These are phyloP conservation scores for Chrysosporium keratinophilum DNA, from an alignment of 2,329 filamentous ascomycete species.

Conservation along the genomic window DNA sequence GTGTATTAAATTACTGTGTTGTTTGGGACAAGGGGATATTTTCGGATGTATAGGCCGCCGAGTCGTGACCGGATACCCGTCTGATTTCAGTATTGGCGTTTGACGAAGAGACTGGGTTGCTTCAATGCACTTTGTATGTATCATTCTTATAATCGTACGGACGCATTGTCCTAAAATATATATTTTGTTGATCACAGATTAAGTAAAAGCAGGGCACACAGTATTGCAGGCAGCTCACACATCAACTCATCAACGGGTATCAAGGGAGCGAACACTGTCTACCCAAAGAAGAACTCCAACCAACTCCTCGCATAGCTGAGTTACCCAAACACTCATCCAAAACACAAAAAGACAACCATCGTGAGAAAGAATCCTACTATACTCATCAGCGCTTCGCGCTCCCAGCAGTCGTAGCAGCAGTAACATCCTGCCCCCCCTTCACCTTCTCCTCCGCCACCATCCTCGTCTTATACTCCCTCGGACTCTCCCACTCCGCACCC, in stretches of 20 bases:
- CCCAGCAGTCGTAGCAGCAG: background rate
- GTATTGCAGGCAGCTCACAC: background rate
- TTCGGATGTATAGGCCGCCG: background rate
- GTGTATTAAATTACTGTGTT: conserved; percentile 5
- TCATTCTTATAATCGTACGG: too few species aligned
- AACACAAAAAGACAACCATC: too few species aligned
- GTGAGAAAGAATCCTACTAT: background rate
- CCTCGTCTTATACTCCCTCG: conserved; percentile 71
- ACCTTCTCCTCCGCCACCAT: conserved; percentile 35
- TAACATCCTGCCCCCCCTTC: background rate
- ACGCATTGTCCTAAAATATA: too few species aligned
- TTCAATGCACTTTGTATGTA: conserved; percentile 4
- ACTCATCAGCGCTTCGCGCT: background rate
- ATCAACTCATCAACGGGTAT: background rate
- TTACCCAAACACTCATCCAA: background rate
- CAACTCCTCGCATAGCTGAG: background rate
- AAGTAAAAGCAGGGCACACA: background rate
- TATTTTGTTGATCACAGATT: too few species aligned
- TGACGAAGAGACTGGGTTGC: background rate
- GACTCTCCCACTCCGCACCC: conserved; percentile 60
- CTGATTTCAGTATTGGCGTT: conserved; percentile 18
- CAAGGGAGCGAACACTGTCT: background rate
- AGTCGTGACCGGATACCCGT: conserved; percentile 12
- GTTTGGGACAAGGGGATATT: background rate
- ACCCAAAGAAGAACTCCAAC: background rate